These are phyloP conservation scores for Rhodomyrtus psidioides DNA, from an alignment of 441 rosid genomes.

Conservation along the genomic window DNA sequence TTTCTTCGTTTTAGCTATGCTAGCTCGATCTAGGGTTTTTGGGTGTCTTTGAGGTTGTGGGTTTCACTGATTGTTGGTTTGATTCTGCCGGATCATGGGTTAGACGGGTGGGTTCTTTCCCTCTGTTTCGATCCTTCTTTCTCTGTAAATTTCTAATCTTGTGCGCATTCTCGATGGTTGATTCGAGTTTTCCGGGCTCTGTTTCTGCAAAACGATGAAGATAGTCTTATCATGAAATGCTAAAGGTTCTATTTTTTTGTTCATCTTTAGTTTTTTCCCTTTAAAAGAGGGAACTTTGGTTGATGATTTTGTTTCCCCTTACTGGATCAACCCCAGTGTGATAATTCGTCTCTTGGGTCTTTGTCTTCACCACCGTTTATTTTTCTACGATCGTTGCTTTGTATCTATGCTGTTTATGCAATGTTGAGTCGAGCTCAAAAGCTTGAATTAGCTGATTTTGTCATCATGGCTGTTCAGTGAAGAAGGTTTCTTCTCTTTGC, in stretches of 20 bases:
- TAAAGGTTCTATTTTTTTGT: neutral
- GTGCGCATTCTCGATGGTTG: neutral
- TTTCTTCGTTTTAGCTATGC: neutral
- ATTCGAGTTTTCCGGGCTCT: neutral
- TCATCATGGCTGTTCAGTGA: slow-evolving; percentile 18
- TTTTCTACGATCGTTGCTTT: neutral
- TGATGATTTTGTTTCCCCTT: neutral
- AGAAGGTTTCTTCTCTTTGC: slow-evolving; percentile 56
- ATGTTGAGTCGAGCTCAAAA: neutral
- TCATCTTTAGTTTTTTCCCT: neutral
- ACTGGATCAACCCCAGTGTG: neutral
- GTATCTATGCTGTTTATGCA: neutral
- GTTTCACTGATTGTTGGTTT: neutral
- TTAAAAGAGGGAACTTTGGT: neutral
- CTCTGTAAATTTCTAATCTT: neutral
- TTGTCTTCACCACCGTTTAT: neutral
- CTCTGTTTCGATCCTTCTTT: neutral
- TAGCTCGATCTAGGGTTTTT: neutral
- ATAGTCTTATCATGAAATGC: neutral
- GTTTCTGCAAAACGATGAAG: neutral
- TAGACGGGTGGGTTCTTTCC: neutral
- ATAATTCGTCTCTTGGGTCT: neutral
- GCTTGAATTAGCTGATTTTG: neutral
- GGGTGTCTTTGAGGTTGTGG: neutral
- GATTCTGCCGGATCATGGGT: neutral